Base-by-base conservation (phyloP, 2,329 filamentous ascomycete species). In the Neonectria sp. region DNA sequence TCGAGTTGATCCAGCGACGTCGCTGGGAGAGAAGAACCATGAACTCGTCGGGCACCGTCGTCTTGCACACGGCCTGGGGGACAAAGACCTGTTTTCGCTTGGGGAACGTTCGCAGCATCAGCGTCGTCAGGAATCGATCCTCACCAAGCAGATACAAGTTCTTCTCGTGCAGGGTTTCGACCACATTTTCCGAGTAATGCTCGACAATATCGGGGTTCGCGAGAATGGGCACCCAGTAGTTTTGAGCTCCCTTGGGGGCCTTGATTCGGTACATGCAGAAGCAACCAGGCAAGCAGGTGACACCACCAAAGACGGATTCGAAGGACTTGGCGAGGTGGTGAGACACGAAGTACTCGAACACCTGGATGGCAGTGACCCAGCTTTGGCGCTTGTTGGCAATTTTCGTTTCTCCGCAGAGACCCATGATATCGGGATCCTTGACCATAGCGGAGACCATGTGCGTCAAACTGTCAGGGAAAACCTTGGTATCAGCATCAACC, bases 261-360 rank as follows among this genome's bases (percentile, higher is more conserved):
- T 99, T 99, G 89, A 99, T 98, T 77, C 96, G 93, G 86, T 99
- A 99, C 97, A 99, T 99, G 88, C 95, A 98, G 91, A 99, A 99
- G 86, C 96, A 99, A 71, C 96, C 96, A 17, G 96, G 96, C 74
- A 99, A 87, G 87, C 96, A 99, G 71, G 96, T 99, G 68, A 99
- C 96, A 92, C 96, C 96, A 83, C 96, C 96, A 82, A 99, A 99
- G 72, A 98, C 93, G 1, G 95, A 98, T 82, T 99, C 96, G 83
- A 99, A 99, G 4, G 95, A 95, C 83, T 99, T 99, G 77, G 95
- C 90, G 76, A 97, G 88, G 81, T 99, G 97, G 81, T 99, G 96
- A 2, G 96, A 98, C 83, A 99, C 96, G 86, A 98, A 99, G 85
- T 98, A 98, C 86, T 99, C 96, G 78, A 99, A 99, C 31, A 99